These are phyloP conservation scores for Diaporthe vexans DNA, from an alignment of 2,329 filamentous ascomycete species.

Conservation along the genomic window DNA sequence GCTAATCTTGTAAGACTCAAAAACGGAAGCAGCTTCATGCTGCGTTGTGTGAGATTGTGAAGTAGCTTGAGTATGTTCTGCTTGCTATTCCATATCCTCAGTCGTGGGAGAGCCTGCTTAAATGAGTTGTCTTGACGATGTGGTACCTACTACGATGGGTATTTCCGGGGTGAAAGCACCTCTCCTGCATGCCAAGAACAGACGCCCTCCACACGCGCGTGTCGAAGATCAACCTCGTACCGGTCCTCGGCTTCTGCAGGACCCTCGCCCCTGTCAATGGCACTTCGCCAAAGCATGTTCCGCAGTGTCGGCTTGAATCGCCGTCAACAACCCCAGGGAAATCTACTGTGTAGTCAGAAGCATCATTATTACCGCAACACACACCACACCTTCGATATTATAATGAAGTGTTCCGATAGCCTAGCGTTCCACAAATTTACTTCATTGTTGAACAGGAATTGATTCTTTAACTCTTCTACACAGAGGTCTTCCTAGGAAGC, in stretches of 20 bases:
- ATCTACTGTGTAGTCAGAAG: too few relatives aligned
- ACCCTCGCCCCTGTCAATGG: neutral
- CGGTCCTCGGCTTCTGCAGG: neutral
- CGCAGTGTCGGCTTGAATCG: neutral
- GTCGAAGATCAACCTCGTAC: neutral
- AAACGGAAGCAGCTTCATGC: neutral
- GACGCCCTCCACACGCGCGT: neutral
- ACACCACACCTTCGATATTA: too few relatives aligned
- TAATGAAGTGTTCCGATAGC: too few relatives aligned
- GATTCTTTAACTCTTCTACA: too few relatives aligned
- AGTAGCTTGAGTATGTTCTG: too few relatives aligned
- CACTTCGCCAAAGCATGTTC: neutral
- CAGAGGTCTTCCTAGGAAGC: too few relatives aligned
- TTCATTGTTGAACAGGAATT: too few relatives aligned
- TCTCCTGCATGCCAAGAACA: neutral
- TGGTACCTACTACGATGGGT: neutral
- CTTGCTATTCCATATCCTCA: neutral
- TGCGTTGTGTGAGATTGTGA: neutral
- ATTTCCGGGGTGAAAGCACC: neutral
- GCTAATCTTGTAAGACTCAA: neutral
- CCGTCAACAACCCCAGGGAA: neutral
- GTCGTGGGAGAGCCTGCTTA: too few relatives aligned
- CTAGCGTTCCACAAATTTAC: too few relatives aligned
- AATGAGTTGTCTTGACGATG: neutral
- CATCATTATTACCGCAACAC: too few relatives aligned